Percentiles rank a stretch among this genome's conserved stretches.
Conservation (phyloP, 148 eudicot species). For the Rhododendron simsii region DNA sequence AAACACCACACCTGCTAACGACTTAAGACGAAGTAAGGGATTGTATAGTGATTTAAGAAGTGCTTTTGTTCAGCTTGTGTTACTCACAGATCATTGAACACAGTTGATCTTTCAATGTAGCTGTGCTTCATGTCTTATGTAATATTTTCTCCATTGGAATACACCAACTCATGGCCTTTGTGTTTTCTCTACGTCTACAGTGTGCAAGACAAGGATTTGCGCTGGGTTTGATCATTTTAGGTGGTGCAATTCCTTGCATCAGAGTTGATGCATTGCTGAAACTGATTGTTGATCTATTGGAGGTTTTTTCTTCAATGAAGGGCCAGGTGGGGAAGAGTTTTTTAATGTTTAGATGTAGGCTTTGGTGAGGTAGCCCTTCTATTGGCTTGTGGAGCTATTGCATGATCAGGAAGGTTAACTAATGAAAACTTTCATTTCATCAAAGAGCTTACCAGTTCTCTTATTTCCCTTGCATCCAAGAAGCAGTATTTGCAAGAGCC, state of each 20-base stretch:
- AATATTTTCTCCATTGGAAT: neutral
- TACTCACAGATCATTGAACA: neutral
- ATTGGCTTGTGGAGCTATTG: slow-evolving; percentile 87
- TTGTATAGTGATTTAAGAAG: neutral
- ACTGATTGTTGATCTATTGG: slow-evolving; percentile 61
- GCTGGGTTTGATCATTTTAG: slow-evolving; percentile 67
- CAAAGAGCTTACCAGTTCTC: slow-evolving; percentile 52
- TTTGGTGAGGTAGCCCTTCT: slow-evolving; percentile 10
- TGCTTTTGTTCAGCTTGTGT: neutral
- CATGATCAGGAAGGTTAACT: slow-evolving; percentile 69
- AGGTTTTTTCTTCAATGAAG: slow-evolving; percentile 81
- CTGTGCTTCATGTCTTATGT: neutral
- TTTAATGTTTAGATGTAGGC: neutral
- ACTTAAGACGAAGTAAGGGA: neutral
- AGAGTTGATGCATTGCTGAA: slow-evolving; percentile 66
- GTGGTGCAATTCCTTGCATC: slow-evolving; percentile 52
- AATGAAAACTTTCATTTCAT: slow-evolving; percentile 45
- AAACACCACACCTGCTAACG: too few relatives aligned
- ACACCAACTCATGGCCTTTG: neutral
- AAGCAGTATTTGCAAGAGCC: slow-evolving; percentile 89
- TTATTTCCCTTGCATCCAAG: slow-evolving; percentile 20
- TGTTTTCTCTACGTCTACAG: slow-evolving; percentile 31
- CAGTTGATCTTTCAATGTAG: neutral
- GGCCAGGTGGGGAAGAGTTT: slow-evolving; percentile 63
- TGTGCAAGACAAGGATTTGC: slow-evolving; percentile 99